A percentile compares a stretch with the other conserved stretches of the same genome.
Evolutionary conservation across 306 rosid species (phyloP).

Genomic region (Malus fusca): DNA sequence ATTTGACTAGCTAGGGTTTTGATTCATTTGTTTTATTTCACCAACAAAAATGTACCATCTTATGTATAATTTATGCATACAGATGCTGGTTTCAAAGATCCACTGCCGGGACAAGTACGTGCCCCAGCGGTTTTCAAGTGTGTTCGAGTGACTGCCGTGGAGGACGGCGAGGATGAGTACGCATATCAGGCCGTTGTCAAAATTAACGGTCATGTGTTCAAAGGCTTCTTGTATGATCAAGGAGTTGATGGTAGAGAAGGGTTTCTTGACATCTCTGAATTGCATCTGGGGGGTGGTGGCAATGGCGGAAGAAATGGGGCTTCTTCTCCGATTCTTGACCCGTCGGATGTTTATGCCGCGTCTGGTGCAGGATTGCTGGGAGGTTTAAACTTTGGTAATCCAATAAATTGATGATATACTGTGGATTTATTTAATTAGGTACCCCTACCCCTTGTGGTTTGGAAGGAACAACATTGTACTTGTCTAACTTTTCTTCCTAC

Average conservation of each 20-base stretch:
- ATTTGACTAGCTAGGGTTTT: conserved; percentile 20
- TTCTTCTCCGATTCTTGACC: conserved; percentile 65
- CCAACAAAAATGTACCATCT: neutral
- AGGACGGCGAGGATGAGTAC: conserved; percentile 69
- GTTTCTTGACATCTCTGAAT: conserved; percentile 63
- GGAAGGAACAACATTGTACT: conserved; percentile 15
- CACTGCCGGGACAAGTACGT: conserved; percentile 75
- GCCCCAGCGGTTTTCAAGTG: conserved; percentile 91
- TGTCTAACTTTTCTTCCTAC: conserved; percentile 21
- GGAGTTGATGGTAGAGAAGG: conserved; percentile 52
- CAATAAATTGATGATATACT: conserved; percentile 40
- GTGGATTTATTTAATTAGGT: neutral
- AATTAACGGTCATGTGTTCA: conserved; percentile 83
- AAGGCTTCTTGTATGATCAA: conserved; percentile 80
- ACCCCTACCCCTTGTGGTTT: neutral
- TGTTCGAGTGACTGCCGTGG: conserved; percentile 79
- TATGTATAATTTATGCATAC: neutral
- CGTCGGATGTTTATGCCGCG: conserved; percentile 58
- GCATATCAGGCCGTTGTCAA: conserved; percentile 86
- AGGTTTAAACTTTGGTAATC: conserved; percentile 72
- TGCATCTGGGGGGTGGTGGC: conserved; percentile 68
- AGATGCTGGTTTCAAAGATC: conserved; percentile 62
- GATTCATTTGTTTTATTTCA: neutral
- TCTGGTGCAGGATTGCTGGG: conserved; percentile 54
- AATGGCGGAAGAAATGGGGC: conserved; percentile 37